Evolutionary conservation across 78 protist species (phyloP).

Genomic region (Dictyostelium intermedium): DNA sequence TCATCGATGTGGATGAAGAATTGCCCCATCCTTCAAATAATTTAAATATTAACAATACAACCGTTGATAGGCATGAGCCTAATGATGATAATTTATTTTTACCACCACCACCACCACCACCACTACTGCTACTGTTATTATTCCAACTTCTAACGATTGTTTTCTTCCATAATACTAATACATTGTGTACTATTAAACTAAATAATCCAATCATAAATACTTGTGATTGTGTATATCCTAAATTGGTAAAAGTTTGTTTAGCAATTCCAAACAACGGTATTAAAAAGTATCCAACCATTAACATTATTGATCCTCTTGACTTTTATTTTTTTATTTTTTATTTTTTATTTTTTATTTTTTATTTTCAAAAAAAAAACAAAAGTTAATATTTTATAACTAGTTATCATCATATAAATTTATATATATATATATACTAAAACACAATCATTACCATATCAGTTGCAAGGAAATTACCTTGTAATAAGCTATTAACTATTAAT

Average conservation of each 20-base stretch:
- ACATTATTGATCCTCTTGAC: slow-evolving; percentile 63
- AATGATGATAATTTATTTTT: slow-evolving; percentile 8
- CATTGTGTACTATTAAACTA: not conserved
- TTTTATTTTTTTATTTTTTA: not conserved
- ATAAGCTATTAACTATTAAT: slow-evolving; percentile 15
- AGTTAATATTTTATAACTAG: too few species aligned
- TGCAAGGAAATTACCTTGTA: slow-evolving; percentile 18
- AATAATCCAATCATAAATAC: slow-evolving; percentile 12
- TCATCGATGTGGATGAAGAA: not conserved
- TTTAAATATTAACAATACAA: slow-evolving; percentile 15
- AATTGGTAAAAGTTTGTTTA: too few species aligned
- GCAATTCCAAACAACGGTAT: slow-evolving; percentile 55
- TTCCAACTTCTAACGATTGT: slow-evolving; percentile 23
- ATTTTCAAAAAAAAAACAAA: too few species aligned
- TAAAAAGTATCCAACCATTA: slow-evolving; percentile 36
- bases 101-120: not conserved
- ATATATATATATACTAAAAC: not conserved
- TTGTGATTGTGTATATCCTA: not conserved
- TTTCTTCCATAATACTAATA: not conserved
- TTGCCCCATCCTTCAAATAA: not conserved
- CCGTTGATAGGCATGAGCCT: slow-evolving; percentile 10
- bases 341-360: too few species aligned
- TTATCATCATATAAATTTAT: too few species aligned
- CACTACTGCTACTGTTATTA: too few species aligned
- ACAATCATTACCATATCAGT: slow-evolving; percentile 35